Conservation (phyloP, 2,329 filamentous ascomycete species). For the Sclerotinia subarctica region DNA sequence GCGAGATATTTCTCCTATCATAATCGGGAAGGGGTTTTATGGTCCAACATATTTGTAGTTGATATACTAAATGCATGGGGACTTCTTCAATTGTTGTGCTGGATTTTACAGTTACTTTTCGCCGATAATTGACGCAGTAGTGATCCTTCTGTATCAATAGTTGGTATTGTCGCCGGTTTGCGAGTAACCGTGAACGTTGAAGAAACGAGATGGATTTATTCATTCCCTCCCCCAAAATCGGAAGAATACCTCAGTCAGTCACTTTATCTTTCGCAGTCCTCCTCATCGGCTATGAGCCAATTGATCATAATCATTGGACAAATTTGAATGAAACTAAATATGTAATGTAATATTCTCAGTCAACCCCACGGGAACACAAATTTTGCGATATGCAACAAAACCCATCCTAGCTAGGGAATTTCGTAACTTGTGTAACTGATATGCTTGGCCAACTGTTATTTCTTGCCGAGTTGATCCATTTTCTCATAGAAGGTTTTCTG, state of each 20-base stretch:
- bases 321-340: too few species aligned
- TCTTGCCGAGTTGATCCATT: neutral
- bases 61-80: conserved; percentile 7
- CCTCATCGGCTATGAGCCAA: neutral
- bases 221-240: neutral
- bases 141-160: neutral
- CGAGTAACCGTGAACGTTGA: neutral
- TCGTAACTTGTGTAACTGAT: neutral
- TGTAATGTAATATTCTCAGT: neutral
- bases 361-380: neutral
- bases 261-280: neutral
- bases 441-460: neutral
- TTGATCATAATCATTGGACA: neutral
- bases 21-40: neutral
- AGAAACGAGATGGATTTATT: neutral
- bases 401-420: neutral
- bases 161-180: neutral
- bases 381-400: conserved; percentile 1
- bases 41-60: conserved; percentile 3
- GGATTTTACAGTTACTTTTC: neutral
- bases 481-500: neutral
- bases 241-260: neutral
- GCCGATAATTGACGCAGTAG: neutral
- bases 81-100: neutral
- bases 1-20: conserved; percentile 1